phyloP scores from a whole-genome alignment of 495 filamentous ascomycete species.

The Penicillium parvum region DNA sequence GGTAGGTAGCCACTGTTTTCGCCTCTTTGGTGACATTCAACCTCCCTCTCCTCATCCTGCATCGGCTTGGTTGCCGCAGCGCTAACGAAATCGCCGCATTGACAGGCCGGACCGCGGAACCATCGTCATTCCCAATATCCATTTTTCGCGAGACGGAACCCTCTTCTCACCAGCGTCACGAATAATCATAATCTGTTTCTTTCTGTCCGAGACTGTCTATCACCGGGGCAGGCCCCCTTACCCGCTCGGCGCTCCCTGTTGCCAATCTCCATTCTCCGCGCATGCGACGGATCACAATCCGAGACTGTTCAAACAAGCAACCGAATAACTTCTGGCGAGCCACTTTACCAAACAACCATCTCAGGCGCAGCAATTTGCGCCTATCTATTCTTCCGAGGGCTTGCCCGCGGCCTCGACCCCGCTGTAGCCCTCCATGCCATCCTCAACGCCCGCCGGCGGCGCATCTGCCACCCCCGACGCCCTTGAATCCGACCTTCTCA shows the following conservation, averaged over 20 bases:
- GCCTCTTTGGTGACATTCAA: neutral
- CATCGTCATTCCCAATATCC: constrained; percentile 22
- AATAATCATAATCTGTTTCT: constrained; percentile 13
- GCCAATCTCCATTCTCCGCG: constrained; percentile 6
- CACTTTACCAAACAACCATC: too few relatives aligned
- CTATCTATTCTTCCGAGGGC: neutral
- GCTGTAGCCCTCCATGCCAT: constrained; percentile 19
- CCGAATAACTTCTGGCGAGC: neutral
- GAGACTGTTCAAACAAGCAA: neutral
- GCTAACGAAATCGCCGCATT: constrained; percentile 16
- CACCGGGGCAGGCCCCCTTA: constrained; percentile 17
- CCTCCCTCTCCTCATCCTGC: neutral
- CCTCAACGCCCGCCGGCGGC: constrained; percentile 22
- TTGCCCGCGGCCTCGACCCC: constrained; percentile 1
- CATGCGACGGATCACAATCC: constrained; percentile 7
- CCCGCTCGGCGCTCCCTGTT: neutral
- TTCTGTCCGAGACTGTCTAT: constrained; percentile 1
- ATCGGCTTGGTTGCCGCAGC: constrained; percentile 9
- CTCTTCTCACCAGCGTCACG: constrained; percentile 1
- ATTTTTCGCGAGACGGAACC: constrained; percentile 13
- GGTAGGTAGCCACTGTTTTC: constrained; percentile 2
- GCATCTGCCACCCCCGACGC: constrained; percentile 27
- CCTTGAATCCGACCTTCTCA: constrained; percentile 45
- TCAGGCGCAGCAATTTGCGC: neutral
- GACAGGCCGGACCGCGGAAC: constrained; percentile 18